Evolutionary conservation across 2,329 filamentous ascomycete species (phyloP), one percentile per base, ranked within the genome.

Genomic region (Alternaria dauci): DNA sequence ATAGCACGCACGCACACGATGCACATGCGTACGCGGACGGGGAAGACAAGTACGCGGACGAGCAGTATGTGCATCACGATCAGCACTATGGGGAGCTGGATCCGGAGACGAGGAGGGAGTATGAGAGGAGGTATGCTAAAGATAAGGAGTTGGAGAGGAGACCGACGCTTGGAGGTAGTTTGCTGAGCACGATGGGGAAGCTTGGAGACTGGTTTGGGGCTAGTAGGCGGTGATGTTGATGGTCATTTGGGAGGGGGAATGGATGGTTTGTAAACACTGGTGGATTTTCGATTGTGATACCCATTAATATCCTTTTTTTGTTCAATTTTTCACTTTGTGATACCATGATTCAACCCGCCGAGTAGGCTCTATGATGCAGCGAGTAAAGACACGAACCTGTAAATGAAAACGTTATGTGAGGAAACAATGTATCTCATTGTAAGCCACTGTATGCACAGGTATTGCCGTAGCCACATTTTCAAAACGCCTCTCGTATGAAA

Each of bases 121-220:
- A 70, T 14, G 52, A 70, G 26, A 55, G 26, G 28, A 53, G 61
- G 30, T 71, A 68, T 42, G 60, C 64, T 6, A 62, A 52, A 55
- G 62, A 69, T 26, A 58, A 58, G 52, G 62, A 64, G 34, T 18
- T 71, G 18, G 70, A 75, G 59, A 60, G 61, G 5, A 52, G 74
- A 52, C 74, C 74, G 5, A 75, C 74, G 42, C 50, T 75, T 9
- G 74, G 74, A 1, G 73, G 63, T 2, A 73, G 71, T 54, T 30
- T 74, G 56, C 59, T 69, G 50, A 68, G 58, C 41, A 18, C 62
- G 32, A 42, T 69, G 12, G 61, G 56, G 32, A 69, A 62, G 44
- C 42, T 68, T n/a, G 62, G 65, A 4, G 55, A 46, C 43, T 25
- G 47, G 11, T 46, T 68, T 50, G 57, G 64, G 12, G 47, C 48